Evolutionary conservation across 2,329 filamentous ascomycete species (phyloP).

Genomic region (Xylaria sp.): DNA sequence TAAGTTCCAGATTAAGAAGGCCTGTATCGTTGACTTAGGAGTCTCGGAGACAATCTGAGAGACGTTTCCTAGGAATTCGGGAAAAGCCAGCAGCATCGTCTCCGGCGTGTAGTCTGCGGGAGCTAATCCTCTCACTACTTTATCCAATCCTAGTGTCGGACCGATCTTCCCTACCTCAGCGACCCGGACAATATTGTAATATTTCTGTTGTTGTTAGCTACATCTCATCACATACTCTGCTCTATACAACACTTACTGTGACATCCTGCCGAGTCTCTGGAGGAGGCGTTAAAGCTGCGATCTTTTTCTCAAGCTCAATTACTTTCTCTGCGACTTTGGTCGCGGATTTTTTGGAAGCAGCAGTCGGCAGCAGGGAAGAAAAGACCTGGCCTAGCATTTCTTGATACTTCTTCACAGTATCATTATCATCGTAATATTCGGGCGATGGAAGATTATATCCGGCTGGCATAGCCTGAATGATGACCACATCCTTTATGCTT

Average conservation of each 20-base stretch:
- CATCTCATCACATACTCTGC: neutral
- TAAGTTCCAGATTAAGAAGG: constrained; percentile 73
- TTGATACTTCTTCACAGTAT: constrained; percentile 63
- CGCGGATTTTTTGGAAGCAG: constrained; percentile 39
- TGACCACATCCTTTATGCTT: constrained; percentile 44
- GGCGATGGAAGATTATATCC: constrained; percentile 69
- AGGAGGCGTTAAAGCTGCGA: constrained; percentile 67
- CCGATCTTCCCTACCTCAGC: constrained; percentile 64
- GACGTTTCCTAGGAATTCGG: constrained; percentile 68
- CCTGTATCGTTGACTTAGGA: constrained; percentile 64
- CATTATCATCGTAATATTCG: constrained; percentile 67
- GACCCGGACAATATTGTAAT: constrained; percentile 71
- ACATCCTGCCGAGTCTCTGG: constrained; percentile 69
- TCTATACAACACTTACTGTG: constrained; percentile 52
- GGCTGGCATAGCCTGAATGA: constrained; percentile 56
- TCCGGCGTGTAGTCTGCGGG: constrained; percentile 61
- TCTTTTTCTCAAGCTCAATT: constrained; percentile 68
- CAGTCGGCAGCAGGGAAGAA: constrained; percentile 44
- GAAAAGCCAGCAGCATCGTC: constrained; percentile 67
- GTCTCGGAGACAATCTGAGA: constrained; percentile 65
- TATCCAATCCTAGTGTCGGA: constrained; percentile 65
- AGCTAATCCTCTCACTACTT: constrained; percentile 62
- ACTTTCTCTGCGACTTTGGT: constrained; percentile 53
- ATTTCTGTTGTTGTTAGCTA: constrained; percentile 56
- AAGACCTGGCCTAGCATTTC: constrained; percentile 54